Conservation (phyloP, 2,329 filamentous ascomycete species). For the Phaeophleospora eucalypticola region DNA sequence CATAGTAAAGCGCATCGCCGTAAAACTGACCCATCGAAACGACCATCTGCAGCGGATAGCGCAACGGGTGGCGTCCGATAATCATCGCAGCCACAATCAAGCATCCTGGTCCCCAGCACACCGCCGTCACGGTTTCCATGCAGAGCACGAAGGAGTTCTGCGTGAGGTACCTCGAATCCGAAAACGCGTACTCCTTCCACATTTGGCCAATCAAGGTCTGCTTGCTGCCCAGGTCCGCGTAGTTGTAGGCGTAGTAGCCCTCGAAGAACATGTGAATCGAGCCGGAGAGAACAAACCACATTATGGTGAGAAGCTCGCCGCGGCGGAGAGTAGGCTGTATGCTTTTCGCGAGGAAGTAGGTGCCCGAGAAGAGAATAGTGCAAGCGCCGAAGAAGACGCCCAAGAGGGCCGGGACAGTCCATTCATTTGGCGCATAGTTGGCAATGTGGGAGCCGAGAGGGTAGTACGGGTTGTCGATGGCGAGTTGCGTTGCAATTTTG, state of each 20-base stretch:
- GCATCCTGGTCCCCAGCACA: constrained; percentile 62
- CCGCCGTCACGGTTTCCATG: constrained; percentile 77
- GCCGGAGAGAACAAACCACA: constrained; percentile 74
- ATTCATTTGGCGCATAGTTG: constrained; percentile 64
- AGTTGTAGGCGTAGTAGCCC: constrained; percentile 74
- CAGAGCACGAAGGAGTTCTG: constrained; percentile 81
- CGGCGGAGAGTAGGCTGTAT: constrained; percentile 51
- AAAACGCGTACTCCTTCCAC: constrained; percentile 89
- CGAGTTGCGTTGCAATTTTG: background rate
- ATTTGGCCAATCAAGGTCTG: constrained; percentile 76
- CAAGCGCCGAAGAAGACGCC: constrained; percentile 56
- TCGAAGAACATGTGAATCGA: constrained; percentile 79
- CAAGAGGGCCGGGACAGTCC: constrained; percentile 56
- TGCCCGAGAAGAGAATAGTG: constrained; percentile 53
- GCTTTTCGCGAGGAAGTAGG: constrained; percentile 52
- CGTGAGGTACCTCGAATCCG: constrained; percentile 81
- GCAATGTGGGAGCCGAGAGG: constrained; percentile 60
- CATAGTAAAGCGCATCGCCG: constrained; percentile 61
- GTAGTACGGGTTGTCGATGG: constrained; percentile 59
- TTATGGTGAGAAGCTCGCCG: constrained; percentile 55
- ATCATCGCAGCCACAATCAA: constrained; percentile 55
- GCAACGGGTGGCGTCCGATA: constrained; percentile 51
- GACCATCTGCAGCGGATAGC: constrained; percentile 57
- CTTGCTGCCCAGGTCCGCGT: constrained; percentile 59
- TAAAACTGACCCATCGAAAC: constrained; percentile 62